A percentile compares a stretch with the other conserved stretches of the same genome.
Conservation (phyloP, 2,329 filamentous ascomycete species). For the Colletotrichum trifolii region DNA sequence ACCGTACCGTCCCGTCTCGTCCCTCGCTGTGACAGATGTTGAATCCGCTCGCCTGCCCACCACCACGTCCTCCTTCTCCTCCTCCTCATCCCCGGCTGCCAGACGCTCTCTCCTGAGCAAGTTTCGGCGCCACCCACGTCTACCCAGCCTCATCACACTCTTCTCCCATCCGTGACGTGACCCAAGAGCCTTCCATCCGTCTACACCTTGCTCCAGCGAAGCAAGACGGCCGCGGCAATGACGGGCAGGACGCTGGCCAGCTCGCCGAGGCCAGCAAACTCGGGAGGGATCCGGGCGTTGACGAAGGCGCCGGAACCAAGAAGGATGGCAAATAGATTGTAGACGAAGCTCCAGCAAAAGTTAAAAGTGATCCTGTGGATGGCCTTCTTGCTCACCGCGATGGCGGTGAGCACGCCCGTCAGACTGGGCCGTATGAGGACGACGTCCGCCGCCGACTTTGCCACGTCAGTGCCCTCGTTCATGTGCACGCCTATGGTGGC, state of each 20-base stretch:
- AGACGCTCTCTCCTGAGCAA: constrained; percentile 15
- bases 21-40: constrained; percentile 13
- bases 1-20: not conserved
- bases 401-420: constrained; percentile 64
- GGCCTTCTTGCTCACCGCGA: constrained; percentile 62
- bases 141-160: not conserved
- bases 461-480: constrained; percentile 70
- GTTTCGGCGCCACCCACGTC: not conserved
- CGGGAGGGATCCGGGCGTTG: constrained; percentile 61
- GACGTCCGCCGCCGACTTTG: constrained; percentile 74
- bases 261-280: constrained; percentile 77
- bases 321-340: constrained; percentile 76
- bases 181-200: not conserved
- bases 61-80: too few relatives aligned
- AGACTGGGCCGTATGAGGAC: constrained; percentile 71
- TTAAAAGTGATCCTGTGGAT: constrained; percentile 70
- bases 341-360: constrained; percentile 76
- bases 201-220: constrained; percentile 54
- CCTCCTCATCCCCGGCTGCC: constrained; percentile 1
- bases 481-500: constrained; percentile 79
- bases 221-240: constrained; percentile 64
- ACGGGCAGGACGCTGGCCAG: constrained; percentile 80
- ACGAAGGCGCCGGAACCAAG: constrained; percentile 75
- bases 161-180: not conserved
- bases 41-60: constrained; percentile 23